A percentile compares a stretch with the other conserved stretches of the same genome.
Evolutionary conservation across 1,284 basidiomycete genomes (phyloP).

Genomic region (Irpex sp.): DNA sequence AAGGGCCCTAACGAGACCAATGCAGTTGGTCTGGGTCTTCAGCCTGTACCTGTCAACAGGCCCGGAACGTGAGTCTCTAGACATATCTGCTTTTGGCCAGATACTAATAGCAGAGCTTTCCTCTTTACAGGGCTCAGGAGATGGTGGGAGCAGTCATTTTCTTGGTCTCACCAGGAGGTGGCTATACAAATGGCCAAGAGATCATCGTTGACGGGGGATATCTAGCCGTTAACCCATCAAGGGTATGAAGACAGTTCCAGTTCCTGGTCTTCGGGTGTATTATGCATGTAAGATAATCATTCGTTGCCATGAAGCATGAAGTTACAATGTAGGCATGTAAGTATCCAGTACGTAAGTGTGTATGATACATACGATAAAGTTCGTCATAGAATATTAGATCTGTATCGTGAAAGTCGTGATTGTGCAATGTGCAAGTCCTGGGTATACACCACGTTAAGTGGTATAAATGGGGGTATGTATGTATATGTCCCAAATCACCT

Average conservation of each 20-base stretch:
- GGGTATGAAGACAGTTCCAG: constrained; percentile 12
- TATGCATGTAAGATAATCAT: background rate
- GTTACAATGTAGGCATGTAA: background rate
- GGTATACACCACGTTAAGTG: background rate
- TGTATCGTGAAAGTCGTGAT: background rate
- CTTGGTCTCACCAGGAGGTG: constrained; percentile 65
- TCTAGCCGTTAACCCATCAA: constrained; percentile 65
- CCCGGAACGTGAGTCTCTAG: constrained; percentile 58
- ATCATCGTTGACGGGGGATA: constrained; percentile 73
- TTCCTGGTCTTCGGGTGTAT: background rate
- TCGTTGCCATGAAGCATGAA: background rate
- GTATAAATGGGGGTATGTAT: background rate
- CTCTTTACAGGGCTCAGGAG: constrained; percentile 51
- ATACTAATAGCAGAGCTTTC: background rate
- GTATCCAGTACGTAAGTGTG: background rate
- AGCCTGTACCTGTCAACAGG: constrained; percentile 57
- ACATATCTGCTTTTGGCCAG: background rate
- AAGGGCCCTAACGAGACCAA: constrained; percentile 38
- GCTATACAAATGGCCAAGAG: constrained; percentile 73
- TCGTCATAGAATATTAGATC: background rate
- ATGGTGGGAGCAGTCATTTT: constrained; percentile 75
- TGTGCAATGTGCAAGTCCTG: background rate
- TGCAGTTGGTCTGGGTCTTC: constrained; percentile 49
- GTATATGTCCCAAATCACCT: background rate
- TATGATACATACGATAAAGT: background rate